Percentiles rank a stretch among this genome's conserved stretches.
These are phyloP conservation scores for Conticribra guillardii DNA, from an alignment of 108 stramenopile species.

Conservation along the genomic window DNA sequence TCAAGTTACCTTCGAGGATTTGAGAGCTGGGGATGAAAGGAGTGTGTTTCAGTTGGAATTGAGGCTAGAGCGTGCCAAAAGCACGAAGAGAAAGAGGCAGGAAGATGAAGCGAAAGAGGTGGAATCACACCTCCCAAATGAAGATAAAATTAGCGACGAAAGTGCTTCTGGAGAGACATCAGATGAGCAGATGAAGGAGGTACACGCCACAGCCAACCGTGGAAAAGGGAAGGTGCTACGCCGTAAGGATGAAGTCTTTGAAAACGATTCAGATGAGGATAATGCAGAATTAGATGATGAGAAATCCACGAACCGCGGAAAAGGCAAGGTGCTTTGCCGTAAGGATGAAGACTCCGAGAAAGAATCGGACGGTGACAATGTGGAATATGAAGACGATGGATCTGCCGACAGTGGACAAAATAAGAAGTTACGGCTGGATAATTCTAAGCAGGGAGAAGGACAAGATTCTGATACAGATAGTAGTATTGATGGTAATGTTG, in stretches of 20 bases:
- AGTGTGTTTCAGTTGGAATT: constrained; percentile 66
- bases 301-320: neutral
- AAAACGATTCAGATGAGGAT: constrained; percentile 41
- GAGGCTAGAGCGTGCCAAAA: constrained; percentile 41
- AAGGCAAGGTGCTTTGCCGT: constrained; percentile 19
- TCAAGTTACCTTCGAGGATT: constrained; percentile 75
- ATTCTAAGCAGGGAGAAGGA: neutral
- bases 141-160: neutral
- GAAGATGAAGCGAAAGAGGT: neutral
- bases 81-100: constrained; percentile 10
- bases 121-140: neutral
- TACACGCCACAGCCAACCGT: too few species aligned
- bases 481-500: neutral
- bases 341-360: constrained; percentile 7
- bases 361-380: constrained; percentile 45
- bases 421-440: neutral
- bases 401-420: neutral
- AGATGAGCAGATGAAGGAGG: too few species aligned
- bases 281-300: constrained; percentile 30
- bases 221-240: constrained; percentile 34
- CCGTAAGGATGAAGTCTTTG: constrained; percentile 10
- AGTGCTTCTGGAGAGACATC: neutral
- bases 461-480: neutral
- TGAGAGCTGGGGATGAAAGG: constrained; percentile 54
- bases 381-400: constrained; percentile 21